Conservation (phyloP, 139 green algal species). For the Chlamydomonas sp. region DNA sequence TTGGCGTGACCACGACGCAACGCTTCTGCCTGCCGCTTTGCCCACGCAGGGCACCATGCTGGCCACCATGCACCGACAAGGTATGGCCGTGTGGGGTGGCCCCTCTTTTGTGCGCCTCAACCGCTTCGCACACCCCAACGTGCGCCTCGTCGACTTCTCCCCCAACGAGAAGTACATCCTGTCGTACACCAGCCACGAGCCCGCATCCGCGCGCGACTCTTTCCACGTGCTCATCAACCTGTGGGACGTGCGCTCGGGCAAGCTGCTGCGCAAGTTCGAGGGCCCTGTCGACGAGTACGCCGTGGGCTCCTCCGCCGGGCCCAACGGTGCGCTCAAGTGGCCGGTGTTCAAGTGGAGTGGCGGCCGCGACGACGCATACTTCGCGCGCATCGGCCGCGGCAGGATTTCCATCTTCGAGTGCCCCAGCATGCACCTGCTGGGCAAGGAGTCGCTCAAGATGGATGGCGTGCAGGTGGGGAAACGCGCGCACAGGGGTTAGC, state of each 20-base stretch:
- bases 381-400: constrained; percentile 86
- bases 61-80: constrained; percentile 66
- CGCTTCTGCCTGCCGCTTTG: background rate
- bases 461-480: constrained; percentile 74
- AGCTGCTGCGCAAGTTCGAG: constrained; percentile 73
- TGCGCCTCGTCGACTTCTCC: constrained; percentile 90
- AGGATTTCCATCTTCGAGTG: constrained; percentile 58
- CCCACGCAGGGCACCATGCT: constrained; percentile 32
- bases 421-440: constrained; percentile 89
- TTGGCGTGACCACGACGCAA: too few relatives aligned
- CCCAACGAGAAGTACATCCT: constrained; percentile 91
- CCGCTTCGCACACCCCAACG: constrained; percentile 54
- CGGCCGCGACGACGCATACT: constrained; percentile 81
- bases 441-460: constrained; percentile 94
- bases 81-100: constrained; percentile 93
- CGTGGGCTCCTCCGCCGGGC: constrained; percentile 61
- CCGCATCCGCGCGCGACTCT: constrained; percentile 1
- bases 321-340: constrained; percentile 79
- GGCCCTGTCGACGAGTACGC: constrained; percentile 84
- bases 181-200: constrained; percentile 70
- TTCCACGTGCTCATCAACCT: constrained; percentile 71
- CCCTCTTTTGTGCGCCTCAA: constrained; percentile 68
- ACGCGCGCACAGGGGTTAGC: too few relatives aligned
- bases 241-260: constrained; percentile 79
- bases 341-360: constrained; percentile 95